These are phyloP conservation scores for Exophiala bonariae DNA, from an alignment of 2,329 filamentous ascomycete genomes.

Conservation along the genomic window DNA sequence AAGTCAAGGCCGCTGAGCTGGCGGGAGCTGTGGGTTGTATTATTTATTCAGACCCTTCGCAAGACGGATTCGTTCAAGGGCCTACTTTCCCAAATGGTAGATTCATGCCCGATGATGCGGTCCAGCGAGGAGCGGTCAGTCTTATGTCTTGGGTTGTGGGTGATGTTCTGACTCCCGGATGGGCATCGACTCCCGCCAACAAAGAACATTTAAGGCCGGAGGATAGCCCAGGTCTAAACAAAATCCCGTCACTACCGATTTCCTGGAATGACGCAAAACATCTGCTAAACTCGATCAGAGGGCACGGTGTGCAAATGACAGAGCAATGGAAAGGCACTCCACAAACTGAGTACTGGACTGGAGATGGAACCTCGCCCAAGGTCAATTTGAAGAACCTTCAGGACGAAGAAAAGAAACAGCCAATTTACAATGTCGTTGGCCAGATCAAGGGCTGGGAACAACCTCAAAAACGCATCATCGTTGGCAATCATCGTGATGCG, in stretches of 20 bases:
- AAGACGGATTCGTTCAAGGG: conserved; percentile 78
- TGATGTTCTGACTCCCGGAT: conserved; percentile 89
- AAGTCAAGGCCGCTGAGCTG: conserved; percentile 85
- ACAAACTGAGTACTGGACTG: conserved; percentile 76
- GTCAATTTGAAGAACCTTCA: conserved; percentile 84
- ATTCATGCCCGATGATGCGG: conserved; percentile 77
- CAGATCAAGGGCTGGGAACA: conserved; percentile 83
- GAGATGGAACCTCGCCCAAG: conserved; percentile 69
- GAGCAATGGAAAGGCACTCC: conserved; percentile 75
- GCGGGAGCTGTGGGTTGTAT: conserved; percentile 85
- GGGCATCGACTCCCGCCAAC: conserved; percentile 56
- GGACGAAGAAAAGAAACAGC: conserved; percentile 77
- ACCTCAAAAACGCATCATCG: conserved; percentile 75
- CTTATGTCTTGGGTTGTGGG: conserved; percentile 81
- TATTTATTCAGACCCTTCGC: conserved; percentile 85
- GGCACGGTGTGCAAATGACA: conserved; percentile 68
- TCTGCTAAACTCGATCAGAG: conserved; percentile 73
- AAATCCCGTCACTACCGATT: conserved; percentile 87
- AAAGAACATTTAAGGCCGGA: conserved; percentile 66
- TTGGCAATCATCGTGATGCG: conserved; percentile 91
- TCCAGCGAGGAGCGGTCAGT: conserved; percentile 79
- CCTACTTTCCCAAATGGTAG: conserved; percentile 72
- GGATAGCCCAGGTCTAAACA: conserved; percentile 70
- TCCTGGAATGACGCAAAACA: conserved; percentile 85
- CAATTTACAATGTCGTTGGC: conserved; percentile 90